These are phyloP conservation scores for cucumber (Cucumis sativus) DNA, from an alignment of 306 rosid species.

Conservation along the genomic window Cucumber_9930_V3 NC_026657.2:39082501-39083000, in stretches of 20 bases:
- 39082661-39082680: conserved; percentile 74
- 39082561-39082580: not conserved
- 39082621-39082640: conserved; percentile 8
- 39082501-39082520: not conserved
- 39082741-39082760: conserved; percentile 78
- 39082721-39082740: conserved; percentile 68
- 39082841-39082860: conserved; percentile 90
- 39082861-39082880: conserved; percentile 8
- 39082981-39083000: conserved; percentile 91
- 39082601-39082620: not conserved
- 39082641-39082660: conserved; percentile 30
- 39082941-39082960: not conserved
- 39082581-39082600: not conserved
- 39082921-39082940: not conserved
- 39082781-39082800: conserved; percentile 58
- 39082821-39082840: conserved; percentile 86
- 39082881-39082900: not conserved
- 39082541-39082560: not conserved
- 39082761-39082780: conserved; percentile 52
- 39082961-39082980: conserved; percentile 67
- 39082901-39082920: not conserved
- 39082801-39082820: conserved; percentile 65
- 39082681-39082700: conserved; percentile 83
- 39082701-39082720: conserved; percentile 80
- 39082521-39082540: not conserved